These are phyloP conservation scores for Chaetomium sp. DNA, from an alignment of 2,329 filamentous ascomycete species.

Conservation along the genomic window DNA sequence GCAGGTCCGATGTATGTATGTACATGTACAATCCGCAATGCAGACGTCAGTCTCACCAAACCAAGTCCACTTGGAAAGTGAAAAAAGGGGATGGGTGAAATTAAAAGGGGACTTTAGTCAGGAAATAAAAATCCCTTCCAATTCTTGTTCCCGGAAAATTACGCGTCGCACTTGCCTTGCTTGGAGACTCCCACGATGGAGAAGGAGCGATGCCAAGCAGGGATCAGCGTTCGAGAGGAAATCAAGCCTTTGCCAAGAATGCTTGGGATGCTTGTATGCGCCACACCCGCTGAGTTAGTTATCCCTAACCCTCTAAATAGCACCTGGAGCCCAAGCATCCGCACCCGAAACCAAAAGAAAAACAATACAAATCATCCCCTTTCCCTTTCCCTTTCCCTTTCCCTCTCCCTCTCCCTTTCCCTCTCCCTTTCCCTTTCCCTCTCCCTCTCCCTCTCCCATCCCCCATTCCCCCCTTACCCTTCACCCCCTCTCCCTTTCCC, in stretches of 20 bases:
- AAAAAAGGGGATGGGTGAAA: background rate
- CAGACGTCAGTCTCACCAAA: background rate
- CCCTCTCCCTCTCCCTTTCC: background rate
- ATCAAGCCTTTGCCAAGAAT: constrained; percentile 11
- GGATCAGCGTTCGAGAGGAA: background rate
- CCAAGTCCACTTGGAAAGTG: background rate
- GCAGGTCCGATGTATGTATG: background rate
- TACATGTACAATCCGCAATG: background rate
- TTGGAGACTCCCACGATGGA: background rate
- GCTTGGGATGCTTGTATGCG: background rate
- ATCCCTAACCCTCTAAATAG: background rate
- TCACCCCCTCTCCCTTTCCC: background rate
- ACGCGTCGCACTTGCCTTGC: background rate
- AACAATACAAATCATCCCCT: background rate
- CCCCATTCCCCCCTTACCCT: no score
- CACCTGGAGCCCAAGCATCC: background rate
- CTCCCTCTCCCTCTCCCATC: constrained; percentile 2
- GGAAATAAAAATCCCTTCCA: background rate
- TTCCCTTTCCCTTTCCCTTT: background rate
- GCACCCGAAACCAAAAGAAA: no score
- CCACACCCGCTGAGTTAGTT: background rate
- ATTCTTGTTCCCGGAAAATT: background rate
- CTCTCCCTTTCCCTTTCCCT: background rate
- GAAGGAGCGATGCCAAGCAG: constrained; percentile 8
- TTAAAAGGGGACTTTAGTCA: background rate